A percentile compares a stretch with the other conserved stretches of the same genome.
These are phyloP conservation scores for Goffeauzyma gilvescens DNA, from an alignment of 768 basidiomycete genomes.

Conservation along the genomic window DNA sequence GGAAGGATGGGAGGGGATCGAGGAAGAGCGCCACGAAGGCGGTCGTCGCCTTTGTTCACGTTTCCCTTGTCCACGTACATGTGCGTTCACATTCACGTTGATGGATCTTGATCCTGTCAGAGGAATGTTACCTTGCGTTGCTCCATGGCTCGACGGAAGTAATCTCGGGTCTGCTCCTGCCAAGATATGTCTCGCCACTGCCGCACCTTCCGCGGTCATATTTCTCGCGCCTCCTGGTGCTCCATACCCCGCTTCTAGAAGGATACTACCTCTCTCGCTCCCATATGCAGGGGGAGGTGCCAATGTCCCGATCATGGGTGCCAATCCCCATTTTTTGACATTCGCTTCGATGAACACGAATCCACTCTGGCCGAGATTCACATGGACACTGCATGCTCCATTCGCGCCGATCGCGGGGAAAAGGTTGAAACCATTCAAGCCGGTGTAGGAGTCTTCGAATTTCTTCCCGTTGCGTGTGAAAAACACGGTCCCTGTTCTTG, in stretches of 20 bases:
- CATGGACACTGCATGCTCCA: constrained; percentile 87
- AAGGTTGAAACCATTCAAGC: constrained; percentile 72
- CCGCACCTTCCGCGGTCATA: neutral
- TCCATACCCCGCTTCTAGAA: constrained; percentile 68
- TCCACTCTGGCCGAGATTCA: constrained; percentile 91
- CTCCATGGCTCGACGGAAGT: neutral
- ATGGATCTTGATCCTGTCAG: too few species aligned
- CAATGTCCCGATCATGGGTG: constrained; percentile 87
- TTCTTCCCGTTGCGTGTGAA: constrained; percentile 95
- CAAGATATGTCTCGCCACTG: neutral
- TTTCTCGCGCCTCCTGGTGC: constrained; percentile 23
- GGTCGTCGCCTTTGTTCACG: too few species aligned
- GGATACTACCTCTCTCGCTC: constrained; percentile 84
- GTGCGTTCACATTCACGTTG: too few species aligned
- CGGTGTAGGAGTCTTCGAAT: constrained; percentile 86
- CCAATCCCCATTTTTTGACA: constrained; percentile 98
- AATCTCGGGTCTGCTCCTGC: neutral
- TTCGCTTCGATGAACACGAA: constrained; percentile 99
- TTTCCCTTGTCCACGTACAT: too few species aligned
- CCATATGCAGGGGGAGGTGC: constrained; percentile 97
- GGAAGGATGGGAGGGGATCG: constrained; percentile 38
- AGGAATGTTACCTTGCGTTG: too few species aligned
- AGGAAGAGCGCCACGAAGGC: too few species aligned
- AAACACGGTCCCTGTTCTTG: constrained; percentile 93
- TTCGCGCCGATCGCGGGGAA: constrained; percentile 96